A percentile compares a stretch with the other conserved stretches of the same genome.
These are phyloP conservation scores for Posidonia australis DNA, from an alignment of 106 monocot species.

Conservation along the genomic window DNA sequence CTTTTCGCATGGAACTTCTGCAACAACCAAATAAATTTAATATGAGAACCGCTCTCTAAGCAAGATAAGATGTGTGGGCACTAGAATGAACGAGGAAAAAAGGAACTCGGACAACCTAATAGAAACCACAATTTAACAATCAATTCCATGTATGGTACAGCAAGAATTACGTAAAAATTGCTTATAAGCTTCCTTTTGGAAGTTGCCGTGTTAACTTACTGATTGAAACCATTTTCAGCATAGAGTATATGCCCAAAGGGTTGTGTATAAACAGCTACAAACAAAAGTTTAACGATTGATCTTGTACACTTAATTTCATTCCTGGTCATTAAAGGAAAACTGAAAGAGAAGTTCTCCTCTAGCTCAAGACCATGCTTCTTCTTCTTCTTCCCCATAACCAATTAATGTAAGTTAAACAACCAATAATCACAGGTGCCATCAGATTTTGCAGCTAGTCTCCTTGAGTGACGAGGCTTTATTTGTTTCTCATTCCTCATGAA, in stretches of 20 bases:
- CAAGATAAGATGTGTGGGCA: too few relatives aligned
- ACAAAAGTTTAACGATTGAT: too few relatives aligned
- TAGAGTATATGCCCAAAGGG: too few relatives aligned
- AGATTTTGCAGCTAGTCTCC: not conserved
- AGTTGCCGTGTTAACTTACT: too few relatives aligned
- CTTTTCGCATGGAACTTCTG: slow-evolving; percentile 52
- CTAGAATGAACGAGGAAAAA: not conserved
- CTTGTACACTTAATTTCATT: too few relatives aligned
- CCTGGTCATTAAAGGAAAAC: too few relatives aligned
- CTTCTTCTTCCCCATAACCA: too few relatives aligned
- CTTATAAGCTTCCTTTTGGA: not conserved
- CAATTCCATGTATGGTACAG: not conserved
- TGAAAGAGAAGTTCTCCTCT: too few relatives aligned
- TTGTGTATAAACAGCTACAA: too few relatives aligned
- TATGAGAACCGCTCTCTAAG: not conserved
- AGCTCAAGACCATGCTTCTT: too few relatives aligned
- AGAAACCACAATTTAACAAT: not conserved
- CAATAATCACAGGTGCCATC: not conserved
- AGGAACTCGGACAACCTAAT: not conserved
- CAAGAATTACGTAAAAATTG: not conserved
- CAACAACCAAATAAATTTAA: slow-evolving; percentile 5
- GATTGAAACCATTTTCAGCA: too few relatives aligned
- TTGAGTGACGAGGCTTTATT: not conserved
- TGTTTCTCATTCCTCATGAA: not conserved
- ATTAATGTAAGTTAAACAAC: not conserved